Percentiles rank a stretch among this genome's conserved stretches.
Conservation (phyloP, 73 alveolate genomes). For the Halteria grandinella region DNA sequence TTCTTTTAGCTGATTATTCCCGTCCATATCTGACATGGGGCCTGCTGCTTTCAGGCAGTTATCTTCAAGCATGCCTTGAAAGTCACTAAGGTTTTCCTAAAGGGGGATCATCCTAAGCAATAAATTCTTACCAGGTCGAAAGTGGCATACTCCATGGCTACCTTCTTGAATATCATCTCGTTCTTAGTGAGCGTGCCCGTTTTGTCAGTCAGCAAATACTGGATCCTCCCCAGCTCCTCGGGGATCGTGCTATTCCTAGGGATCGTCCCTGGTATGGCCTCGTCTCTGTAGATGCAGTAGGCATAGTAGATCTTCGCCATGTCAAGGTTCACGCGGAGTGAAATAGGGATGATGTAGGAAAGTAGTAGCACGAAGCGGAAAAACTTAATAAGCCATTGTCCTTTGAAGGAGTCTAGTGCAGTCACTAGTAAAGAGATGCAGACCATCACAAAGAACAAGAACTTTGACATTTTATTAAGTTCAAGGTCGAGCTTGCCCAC, state of each 20-base stretch:
- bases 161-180: constrained; percentile 90
- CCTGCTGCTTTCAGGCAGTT: constrained; percentile 40
- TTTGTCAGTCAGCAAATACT: constrained; percentile 89
- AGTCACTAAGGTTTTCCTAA: constrained; percentile 59
- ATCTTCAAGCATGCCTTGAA: constrained; percentile 45
- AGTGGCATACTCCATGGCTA: constrained; percentile 73
- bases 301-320: constrained; percentile 86
- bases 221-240: constrained; percentile 93
- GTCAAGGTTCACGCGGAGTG: constrained; percentile 89
- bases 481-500: constrained; percentile 87
- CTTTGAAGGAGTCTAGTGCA: constrained; percentile 75
- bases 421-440: constrained; percentile 76
- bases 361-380: constrained; percentile 80
- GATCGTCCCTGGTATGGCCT: constrained; percentile 80
- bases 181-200: constrained; percentile 95
- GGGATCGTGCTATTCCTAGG: constrained; percentile 90
- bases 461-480: constrained; percentile 80
- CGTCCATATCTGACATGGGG: constrained; percentile 69
- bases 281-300: constrained; percentile 74
- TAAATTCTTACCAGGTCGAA: constrained; percentile 47
- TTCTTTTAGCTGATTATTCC: background rate
- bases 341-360: constrained; percentile 87
- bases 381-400: constrained; percentile 66
- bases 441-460: constrained; percentile 79
- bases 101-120: background rate